phyloP scores from a whole-genome alignment of 192 early-diverging fungal genomes.

The Kickxella alabastrina region DNA sequence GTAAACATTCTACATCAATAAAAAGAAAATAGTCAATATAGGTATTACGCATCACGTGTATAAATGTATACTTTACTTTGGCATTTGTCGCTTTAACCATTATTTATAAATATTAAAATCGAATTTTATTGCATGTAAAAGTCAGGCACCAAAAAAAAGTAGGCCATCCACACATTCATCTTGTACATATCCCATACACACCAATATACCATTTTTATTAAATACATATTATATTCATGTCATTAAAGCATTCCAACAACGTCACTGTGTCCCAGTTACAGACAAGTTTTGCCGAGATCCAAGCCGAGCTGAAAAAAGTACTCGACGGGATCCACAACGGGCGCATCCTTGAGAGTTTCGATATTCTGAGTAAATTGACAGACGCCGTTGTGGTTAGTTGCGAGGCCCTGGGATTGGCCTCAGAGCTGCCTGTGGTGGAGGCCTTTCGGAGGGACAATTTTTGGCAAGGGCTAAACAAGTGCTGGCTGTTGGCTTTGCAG shows the following conservation, averaged over 20 bases:
- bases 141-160: no score
- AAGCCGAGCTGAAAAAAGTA: slow-evolving; percentile 61
- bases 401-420: slow-evolving; percentile 61
- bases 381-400: slow-evolving; percentile 64
- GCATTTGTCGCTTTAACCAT: no score
- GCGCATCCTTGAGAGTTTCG: slow-evolving; percentile 62
- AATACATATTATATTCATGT: no score
- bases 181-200: no score
- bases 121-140: background rate
- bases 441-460: slow-evolving; percentile 62
- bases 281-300: slow-evolving; percentile 53
- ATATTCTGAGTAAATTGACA: slow-evolving; percentile 63
- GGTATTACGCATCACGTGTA: no score
- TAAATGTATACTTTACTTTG: no score
- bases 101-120: no score
- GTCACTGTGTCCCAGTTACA: slow-evolving; percentile 42
- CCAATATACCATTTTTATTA: no score
- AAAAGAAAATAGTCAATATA: no score
- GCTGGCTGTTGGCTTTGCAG: slow-evolving; percentile 69
- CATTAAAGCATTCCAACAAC: no score
- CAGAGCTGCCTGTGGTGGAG: slow-evolving; percentile 58
- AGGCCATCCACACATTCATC: no score
- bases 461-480: slow-evolving; percentile 72
- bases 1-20: no score
- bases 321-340: slow-evolving; percentile 61